A percentile compares a stretch with the other conserved stretches of the same genome.
Evolutionary conservation across 2,329 filamentous ascomycete genomes (phyloP).

Genomic region (Neofusicoccum ribis): DNA sequence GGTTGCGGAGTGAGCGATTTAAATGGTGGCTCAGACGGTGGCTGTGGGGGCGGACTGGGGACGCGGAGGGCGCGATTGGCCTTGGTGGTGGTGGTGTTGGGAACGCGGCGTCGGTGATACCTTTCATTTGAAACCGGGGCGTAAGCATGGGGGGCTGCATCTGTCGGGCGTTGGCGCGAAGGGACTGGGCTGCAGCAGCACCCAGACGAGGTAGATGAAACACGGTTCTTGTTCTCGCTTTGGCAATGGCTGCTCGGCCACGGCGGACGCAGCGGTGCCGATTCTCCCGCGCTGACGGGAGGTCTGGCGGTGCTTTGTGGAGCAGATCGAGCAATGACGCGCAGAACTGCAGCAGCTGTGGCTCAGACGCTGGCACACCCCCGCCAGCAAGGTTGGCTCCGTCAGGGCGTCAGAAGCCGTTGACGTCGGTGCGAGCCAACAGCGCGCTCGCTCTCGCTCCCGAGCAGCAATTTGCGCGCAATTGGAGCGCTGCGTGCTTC

Average conservation of each 20-base stretch:
- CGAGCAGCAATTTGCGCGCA: background rate
- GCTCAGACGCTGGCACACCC: conserved; percentile 8
- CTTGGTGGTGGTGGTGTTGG: background rate
- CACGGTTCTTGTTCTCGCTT: too few species aligned
- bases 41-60: background rate
- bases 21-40: conserved; percentile 12
- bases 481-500: background rate
- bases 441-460: too few species aligned
- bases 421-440: background rate
- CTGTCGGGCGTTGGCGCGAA: background rate
- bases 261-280: background rate
- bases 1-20: conserved; percentile 2
- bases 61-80: conserved; percentile 1
- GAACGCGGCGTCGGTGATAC: conserved; percentile 9
- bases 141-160: background rate
- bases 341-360: conserved; percentile 2
- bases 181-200: conserved; percentile 10
- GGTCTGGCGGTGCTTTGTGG: background rate
- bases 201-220: background rate
- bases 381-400: background rate
- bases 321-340: conserved; percentile 14
- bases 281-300: background rate
- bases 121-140: background rate
- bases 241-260: background rate
- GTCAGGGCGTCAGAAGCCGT: conserved; percentile 9